phyloP scores from a whole-genome alignment of 331 rosid species.

The Quercus tomentella region DNA sequence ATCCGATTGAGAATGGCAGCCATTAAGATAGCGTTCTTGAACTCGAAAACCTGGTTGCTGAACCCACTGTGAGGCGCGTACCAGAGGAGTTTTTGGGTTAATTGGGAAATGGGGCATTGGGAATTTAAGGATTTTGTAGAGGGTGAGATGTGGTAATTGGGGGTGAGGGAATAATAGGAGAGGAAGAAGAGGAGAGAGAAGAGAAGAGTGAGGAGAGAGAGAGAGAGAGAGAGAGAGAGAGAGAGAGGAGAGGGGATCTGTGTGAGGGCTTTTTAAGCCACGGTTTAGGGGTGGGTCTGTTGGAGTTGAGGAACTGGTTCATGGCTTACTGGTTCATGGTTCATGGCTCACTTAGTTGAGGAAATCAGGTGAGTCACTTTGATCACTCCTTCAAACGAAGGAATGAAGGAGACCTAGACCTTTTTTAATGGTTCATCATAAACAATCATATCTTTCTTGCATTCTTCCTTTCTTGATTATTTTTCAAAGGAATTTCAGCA shows the following conservation, averaged over 20 bases:
- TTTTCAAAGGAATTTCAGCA: too few species aligned
- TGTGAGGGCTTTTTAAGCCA: too few species aligned
- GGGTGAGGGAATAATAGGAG: conserved; percentile 31
- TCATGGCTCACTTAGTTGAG: too few species aligned
- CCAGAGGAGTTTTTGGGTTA: conserved; percentile 47
- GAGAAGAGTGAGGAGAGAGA: conserved; percentile 19
- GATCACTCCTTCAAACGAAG: too few species aligned
- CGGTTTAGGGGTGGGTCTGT: too few species aligned
- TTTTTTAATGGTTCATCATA: too few species aligned
- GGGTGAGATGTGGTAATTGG: conserved; percentile 1
- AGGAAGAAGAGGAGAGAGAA: conserved; percentile 30
- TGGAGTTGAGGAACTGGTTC: too few species aligned
- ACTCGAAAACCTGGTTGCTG: conserved; percentile 80
- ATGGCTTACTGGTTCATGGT: too few species aligned
- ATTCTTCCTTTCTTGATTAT: too few species aligned
- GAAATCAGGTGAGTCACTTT: too few species aligned
- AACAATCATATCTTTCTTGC: too few species aligned
- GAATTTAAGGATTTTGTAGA: background rate
- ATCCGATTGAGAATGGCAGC: conserved; percentile 78
- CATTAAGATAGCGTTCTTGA: conserved; percentile 61
- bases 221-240: conserved; percentile 22
- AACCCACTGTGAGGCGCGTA: conserved; percentile 93
- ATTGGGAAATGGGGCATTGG: conserved; percentile 38
- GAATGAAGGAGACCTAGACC: too few species aligned
- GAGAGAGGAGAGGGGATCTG: conserved; percentile 9